Evolutionary conservation across 768 basidiomycete species (phyloP), one percentile per base, ranked within the genome.

Genomic region (Fomitopsis serialis): DNA sequence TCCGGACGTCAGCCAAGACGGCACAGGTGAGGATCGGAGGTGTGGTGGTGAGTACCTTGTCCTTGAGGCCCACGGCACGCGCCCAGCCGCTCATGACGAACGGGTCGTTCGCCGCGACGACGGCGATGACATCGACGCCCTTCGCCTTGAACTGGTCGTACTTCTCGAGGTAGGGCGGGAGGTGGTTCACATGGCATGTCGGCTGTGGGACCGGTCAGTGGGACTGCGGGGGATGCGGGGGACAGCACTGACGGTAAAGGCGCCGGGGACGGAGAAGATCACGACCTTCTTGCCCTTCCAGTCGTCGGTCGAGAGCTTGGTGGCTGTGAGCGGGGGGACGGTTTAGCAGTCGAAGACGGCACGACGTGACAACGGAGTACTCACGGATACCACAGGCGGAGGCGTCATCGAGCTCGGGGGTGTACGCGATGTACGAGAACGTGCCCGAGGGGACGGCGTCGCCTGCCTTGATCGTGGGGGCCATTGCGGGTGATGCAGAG

Each of bases 251-350:
- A 89, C 88, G 15, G 88, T 88, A 73, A 90, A 89, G 15, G 88
- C 87, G 44, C 89, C 89, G 17, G 89, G 89, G 32, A 90, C 87
- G 53, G 86, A 74, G 66, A 92, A 77, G 49, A 91, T 63, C 35
- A 91, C 85, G 48, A 92, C 86, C 66, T 86, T 88, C 75, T 92
- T 92, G 63, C 83, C 84, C 67, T 84, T 85, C 86, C 86, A 90
- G 45, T 78, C 74, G 54, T 82, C 72, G 24, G 80, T 87, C 36
- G 68, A 70, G 57, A 89, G 69, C 37, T 72, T 72, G 43, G 70
- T 67, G 35, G 82, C 86, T 87, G 63, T n/a, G 51, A 27, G 21
- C 27, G 32, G 34, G 44, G 15, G 27, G 27, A 51, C 53, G 50
- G 0, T 36, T 4, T 25, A 42, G 15, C 46, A 40, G 27, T 36